Conservation (phyloP, 306 rosid species). For the Trichosanthes truncata region DNA sequence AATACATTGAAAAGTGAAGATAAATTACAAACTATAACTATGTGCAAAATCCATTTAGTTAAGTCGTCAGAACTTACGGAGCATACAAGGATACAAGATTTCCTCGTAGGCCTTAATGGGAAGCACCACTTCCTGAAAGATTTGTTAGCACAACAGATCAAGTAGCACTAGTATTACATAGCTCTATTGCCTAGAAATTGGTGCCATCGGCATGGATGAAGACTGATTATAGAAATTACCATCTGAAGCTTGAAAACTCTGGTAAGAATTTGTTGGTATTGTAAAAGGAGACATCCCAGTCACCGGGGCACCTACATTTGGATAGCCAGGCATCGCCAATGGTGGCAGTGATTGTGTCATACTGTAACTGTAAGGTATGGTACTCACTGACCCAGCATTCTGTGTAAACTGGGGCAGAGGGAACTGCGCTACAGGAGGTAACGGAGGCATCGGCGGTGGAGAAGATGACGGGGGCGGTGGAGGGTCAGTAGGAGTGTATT, state of each 20-base stretch:
- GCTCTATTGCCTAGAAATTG: conserved; percentile 68
- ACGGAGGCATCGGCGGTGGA: conserved; percentile 83
- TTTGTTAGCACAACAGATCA: conserved; percentile 3
- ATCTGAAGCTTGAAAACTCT: conserved; percentile 79
- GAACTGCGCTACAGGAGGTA: conserved; percentile 69
- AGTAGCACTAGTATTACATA: background rate
- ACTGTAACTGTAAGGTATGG: conserved; percentile 45
- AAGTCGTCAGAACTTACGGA: background rate
- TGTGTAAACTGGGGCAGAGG: conserved; percentile 57
- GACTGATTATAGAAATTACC: conserved; percentile 70
- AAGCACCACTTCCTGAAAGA: conserved; percentile 4
- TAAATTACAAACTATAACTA: conserved; percentile 3
- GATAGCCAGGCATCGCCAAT: conserved; percentile 41
- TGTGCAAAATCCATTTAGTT: conserved; percentile 3
- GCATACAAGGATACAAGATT: background rate
- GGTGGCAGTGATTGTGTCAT: conserved; percentile 41
- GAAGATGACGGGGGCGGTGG: conserved; percentile 86
- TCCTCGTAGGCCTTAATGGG: background rate
- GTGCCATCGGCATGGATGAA: conserved; percentile 74
- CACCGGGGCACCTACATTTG: conserved; percentile 32
- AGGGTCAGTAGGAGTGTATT: conserved; percentile 45
- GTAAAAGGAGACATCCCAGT: conserved; percentile 42
- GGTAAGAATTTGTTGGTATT: conserved; percentile 48
- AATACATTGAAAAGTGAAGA: background rate
- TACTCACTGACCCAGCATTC: conserved; percentile 49